Base-by-base conservation (phyloP, 1,139 yeast genomes). In the Hyphopichia buzzinii region DNA sequence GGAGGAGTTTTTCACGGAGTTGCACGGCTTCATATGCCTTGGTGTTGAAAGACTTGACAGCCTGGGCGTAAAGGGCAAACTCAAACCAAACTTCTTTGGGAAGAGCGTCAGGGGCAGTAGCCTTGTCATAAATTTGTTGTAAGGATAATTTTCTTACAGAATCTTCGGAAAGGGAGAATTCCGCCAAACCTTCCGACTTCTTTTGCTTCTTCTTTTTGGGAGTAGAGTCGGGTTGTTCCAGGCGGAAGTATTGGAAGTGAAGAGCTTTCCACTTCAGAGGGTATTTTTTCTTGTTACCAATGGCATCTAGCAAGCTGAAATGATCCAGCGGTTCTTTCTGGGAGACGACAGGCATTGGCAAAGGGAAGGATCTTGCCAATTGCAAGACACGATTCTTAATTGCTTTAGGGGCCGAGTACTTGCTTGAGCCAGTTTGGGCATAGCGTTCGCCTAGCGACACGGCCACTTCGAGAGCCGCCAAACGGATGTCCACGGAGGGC, bases 1-100 rank as follows among this genome's bases (percentile, higher is more conserved):
- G 73, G 10, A 84, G 70, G 26, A 90, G 64, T 38, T 77, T 68
- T 33, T 74, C 73, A 47, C 96, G 74, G 35, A 81, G 54, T 30
- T 64, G 59, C 29, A 81, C 56, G 34, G 81, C 73, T 23, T 79
- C 84, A 31, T 64, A 67, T 1, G 83, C 67, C 36, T 71, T 71
- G 7, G 76, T 66, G 51, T 75, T 76, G 62, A 87, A 87, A 0
- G 95, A 80, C 54, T 87, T 88, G 3, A 89, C 86, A 24, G 77
- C 68, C 12, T 81, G 67, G 1, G 84, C 83, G 31, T 74, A 76
- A 25, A 84, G 57, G 2, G 81, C 74, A 46, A 83, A 87, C 23
- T 77, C 79, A 41, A 73, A 72, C 82, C 88, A 81, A 34, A 66
- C 69, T 12, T 77, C 79, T 27, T 68, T 57, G 2, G 96, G 95